Conservation (phyloP, 1,139 yeast genomes). For the Scheffersomyces illinoinensis region DNA sequence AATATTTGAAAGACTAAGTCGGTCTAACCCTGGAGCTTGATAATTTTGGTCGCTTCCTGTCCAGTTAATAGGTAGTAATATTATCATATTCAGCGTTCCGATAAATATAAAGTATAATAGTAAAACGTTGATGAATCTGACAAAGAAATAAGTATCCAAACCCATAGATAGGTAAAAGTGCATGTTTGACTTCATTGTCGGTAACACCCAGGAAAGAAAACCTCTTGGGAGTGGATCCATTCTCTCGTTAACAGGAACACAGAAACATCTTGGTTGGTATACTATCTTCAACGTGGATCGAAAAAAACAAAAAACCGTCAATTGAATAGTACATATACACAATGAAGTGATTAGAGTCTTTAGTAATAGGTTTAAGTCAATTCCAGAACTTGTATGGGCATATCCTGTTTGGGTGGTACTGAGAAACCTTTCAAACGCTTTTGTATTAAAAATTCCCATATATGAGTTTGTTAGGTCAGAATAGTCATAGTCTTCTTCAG, state of each 20-base stretch:
- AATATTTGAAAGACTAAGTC: constrained; percentile 61
- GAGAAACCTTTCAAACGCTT: constrained; percentile 38
- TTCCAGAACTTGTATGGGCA: constrained; percentile 47
- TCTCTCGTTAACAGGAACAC: constrained; percentile 39
- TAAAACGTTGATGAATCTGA: constrained; percentile 53
- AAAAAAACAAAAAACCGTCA: constrained; percentile 52
- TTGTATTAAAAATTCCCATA: constrained; percentile 12
- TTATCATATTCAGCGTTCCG: constrained; percentile 51
- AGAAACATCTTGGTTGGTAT: constrained; percentile 59
- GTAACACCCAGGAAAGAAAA: constrained; percentile 50
- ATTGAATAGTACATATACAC: constrained; percentile 52
- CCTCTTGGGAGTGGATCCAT: constrained; percentile 40
- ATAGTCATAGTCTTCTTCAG: constrained; percentile 1
- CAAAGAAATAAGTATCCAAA: constrained; percentile 64
- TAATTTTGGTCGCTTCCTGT: constrained; percentile 37
- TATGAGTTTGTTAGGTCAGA: constrained; percentile 9
- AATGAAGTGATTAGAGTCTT: constrained; percentile 54
- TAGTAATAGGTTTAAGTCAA: constrained; percentile 39
- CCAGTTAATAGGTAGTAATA: constrained; percentile 58
- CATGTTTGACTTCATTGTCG: constrained; percentile 39
- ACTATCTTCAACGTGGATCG: constrained; percentile 47
- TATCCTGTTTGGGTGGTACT: constrained; percentile 60
- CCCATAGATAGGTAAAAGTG: constrained; percentile 51
- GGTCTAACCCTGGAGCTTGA: constrained; percentile 53
- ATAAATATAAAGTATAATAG: constrained; percentile 49